A percentile compares a stretch with the other conserved stretches of the same genome.
These are phyloP conservation scores for Kodamaea plutei DNA, from an alignment of 1,139 yeast species.

Conservation along the genomic window DNA sequence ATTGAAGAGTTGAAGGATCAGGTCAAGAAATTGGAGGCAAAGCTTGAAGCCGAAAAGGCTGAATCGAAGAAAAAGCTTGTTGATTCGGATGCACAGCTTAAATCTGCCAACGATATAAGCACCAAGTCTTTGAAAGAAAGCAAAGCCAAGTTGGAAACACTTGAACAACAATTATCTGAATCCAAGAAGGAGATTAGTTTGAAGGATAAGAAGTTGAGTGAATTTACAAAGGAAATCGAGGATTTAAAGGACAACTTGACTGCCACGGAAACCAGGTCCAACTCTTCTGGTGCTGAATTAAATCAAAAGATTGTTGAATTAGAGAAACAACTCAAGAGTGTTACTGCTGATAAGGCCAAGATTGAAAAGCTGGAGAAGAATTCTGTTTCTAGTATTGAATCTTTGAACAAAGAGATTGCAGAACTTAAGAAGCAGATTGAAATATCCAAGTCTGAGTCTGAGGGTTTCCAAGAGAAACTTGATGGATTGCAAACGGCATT, in stretches of 20 bases:
- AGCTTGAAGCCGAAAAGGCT: conserved; percentile 1
- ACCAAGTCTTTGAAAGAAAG: background rate
- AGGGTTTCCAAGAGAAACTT: too few relatives aligned
- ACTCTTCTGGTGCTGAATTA: conserved; percentile 1
- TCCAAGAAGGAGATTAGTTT: conserved; percentile 3
- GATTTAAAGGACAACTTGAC: conserved; percentile 1
- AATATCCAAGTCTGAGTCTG: conserved; percentile 3
- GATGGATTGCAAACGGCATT: too few relatives aligned
- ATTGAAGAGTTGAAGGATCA: conserved; percentile 5
- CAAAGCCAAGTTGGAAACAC: conserved; percentile 1
- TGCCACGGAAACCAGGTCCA: background rate
- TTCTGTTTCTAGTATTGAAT: too few relatives aligned
- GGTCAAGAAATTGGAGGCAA: conserved; percentile 1
- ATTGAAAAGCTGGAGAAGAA: too few relatives aligned
- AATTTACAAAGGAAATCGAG: conserved; percentile 1
- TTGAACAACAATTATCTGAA: conserved; percentile 1
- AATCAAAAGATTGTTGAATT: background rate
- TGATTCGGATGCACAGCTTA: conserved; percentile 1
- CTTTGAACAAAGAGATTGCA: background rate
- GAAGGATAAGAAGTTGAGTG: conserved; percentile 1
- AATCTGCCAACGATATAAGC: background rate
- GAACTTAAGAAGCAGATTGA: conserved; percentile 2
- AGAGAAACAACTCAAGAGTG: conserved; percentile 2
- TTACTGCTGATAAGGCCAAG: background rate
- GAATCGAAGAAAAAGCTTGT: conserved; percentile 1